Conservation (phyloP, 1,284 basidiomycete genomes). For the Naganishia albida region DNA sequence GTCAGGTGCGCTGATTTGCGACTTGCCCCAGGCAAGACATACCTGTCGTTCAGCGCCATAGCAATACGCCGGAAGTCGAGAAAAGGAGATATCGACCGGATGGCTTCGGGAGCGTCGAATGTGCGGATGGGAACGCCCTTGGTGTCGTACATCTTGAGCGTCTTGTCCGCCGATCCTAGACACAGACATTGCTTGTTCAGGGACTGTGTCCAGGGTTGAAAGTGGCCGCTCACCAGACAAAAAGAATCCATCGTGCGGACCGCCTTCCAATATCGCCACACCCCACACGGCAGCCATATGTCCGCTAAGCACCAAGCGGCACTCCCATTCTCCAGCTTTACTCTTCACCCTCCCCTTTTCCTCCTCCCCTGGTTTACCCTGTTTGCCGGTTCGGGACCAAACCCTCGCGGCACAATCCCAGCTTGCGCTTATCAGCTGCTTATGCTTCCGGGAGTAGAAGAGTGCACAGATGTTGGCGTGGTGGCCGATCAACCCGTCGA, state of each 20-base stretch:
- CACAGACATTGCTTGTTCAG: neutral
- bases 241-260: conserved; percentile 35
- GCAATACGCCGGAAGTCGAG: conserved; percentile 37
- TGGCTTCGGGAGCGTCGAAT: conserved; percentile 43
- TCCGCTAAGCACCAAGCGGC: conserved; percentile 38
- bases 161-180: conserved; percentile 40
- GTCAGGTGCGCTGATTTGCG: neutral
- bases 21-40: conserved; percentile 29
- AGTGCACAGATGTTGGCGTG: conserved; percentile 44
- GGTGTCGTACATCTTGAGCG: conserved; percentile 40
- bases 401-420: conserved; percentile 46
- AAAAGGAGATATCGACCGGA: conserved; percentile 39
- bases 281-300: conserved; percentile 47
- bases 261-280: conserved; percentile 38
- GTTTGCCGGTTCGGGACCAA: conserved; percentile 33
- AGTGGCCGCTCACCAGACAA: conserved; percentile 38
- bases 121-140: conserved; percentile 35
- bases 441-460: conserved; percentile 33
- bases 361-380: neutral
- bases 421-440: conserved; percentile 43
- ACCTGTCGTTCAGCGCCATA: conserved; percentile 50
- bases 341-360: neutral
- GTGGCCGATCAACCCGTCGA: conserved; percentile 40
- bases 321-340: conserved; percentile 36
- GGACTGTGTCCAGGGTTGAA: neutral